Evolutionary conservation across 2,329 filamentous ascomycete genomes (phyloP), one percentile per base, ranked within the genome.

Genomic region (Aureobasidium sp.): DNA sequence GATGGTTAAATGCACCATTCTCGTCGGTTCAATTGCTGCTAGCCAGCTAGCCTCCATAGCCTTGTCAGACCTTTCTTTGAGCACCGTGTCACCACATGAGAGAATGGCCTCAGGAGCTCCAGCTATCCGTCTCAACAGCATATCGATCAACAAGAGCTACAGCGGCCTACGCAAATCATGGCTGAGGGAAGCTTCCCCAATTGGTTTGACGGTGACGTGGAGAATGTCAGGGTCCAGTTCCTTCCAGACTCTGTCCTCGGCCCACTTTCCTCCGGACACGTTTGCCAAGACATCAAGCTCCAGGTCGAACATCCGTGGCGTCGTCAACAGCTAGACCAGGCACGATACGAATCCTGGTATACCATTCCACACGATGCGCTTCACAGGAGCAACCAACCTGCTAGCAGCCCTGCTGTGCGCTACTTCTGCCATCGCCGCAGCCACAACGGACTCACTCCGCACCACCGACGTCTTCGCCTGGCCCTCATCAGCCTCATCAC

Each of bases 401-500:
- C 27, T 61, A 11, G 32, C 49, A 61, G 49, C 48, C 13, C 48
- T 61, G 32, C 59, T 61, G 39, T 61, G 39, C 30, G 32, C 48
- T 15, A 45, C 34, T 59, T 63, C 73, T 67, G 71, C 75, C 39
- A 63, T 69, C 57, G 65, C 66, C 39, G 59, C 63, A 36, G 67
- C 70, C 36, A 62, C 65, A 13, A 64, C 69, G 37, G 67, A 66
- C 50, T 66, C 64, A 37, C 64, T 73, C 32, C 57, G 45, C 57
- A 49, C 57, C 32, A 34, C 45, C 64, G 69, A 70, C 64, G 65
- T 75, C 66, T 70, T 70, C 66, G 71, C 70, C 59, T 74, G 72
- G 72, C 72, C 73, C 7, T 60, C 71, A 37, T 69, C 70, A 58
- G 68, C 67, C 16, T 48, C 70, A 48, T 73, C 73, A 36, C 71